Base-by-base conservation (phyloP, 1,139 yeast species). In the Scheffersomyces parashehatae region DNA sequence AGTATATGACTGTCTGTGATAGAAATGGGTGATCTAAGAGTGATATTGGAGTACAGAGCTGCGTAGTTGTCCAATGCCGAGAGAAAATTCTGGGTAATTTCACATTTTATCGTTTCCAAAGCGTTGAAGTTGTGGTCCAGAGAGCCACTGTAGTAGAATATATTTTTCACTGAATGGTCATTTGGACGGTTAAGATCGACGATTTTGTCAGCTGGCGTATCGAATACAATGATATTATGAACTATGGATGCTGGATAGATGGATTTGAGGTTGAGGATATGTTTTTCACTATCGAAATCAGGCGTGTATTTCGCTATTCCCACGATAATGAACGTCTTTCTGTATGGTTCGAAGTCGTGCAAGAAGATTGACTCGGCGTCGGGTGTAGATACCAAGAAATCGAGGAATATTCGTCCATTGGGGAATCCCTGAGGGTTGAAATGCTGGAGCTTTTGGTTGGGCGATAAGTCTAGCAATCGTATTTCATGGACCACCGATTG, bases 401-500 rank as follows among this genome's bases (percentile, higher is more conserved):
- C 85, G 53, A 78, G 85, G 12, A 81, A 60, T 1, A 88, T 65
- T 41, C 84, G 68, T 0, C 98, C 98, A 40, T 77, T 76, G 1
- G 97, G 97, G 55, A 81, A 88, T 0, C 85, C 83, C 56, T 85
- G 95, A 1, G 98, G 97, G 53, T 88, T 87, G 69, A 90, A 90
- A 70, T 63, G 55, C 38, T 60, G 68, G 38, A 81, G 67, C 13
- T 83, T 73, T 14, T 78, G 73, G 41, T 79, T 80, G 5, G 91
- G 88, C 1, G 88, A 73, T 7, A 91, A 77, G 58, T 90, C 97
- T 20, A 85, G 76, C 36, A 90, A 68, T 46, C 95, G 66, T 20
- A 89, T 82, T 53, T 88, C 93, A 40, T 72, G 46, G 14, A 54
- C 65, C 11, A 79, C 76, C n/a, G 71, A 60, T 40, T 70, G 67